Base-by-base conservation (phyloP, 176 grass and related monocot species). In the Urochloa ruziziensis region DNA sequence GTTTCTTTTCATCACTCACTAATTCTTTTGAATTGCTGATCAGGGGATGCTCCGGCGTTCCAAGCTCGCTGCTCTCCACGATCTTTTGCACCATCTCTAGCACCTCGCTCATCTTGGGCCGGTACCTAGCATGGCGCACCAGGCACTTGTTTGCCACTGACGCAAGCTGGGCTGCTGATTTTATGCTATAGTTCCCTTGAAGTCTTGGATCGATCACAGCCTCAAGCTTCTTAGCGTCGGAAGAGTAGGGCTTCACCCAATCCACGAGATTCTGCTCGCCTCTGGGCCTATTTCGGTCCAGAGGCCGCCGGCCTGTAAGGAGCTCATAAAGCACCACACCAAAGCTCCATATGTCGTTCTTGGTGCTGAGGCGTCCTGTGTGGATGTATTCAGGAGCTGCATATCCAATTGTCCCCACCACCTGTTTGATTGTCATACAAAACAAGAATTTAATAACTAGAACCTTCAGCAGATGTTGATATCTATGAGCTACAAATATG, bases 331-430 rank as follows among this genome's bases (percentile, higher is more conserved):
- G 88, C 32, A 98, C 93, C 0, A 98, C 82, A 3, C 96, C 96
- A 5, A 93, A 98, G 77, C 91, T 95, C 91, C 93, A 98, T 53
- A 98, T 93, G 60, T 98, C 96, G 39, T 86, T 95, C 91, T 95
- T 98, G 48, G 86, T 88, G 69, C 91, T 94, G 56, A 98, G 87
- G 10, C 87, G 93, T 14, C 93, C 96, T 13, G 96, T 98, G 16
- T 95, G 93, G 82, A 98, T 91, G 60, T 98, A 98, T 82, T 98
- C 96, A 15, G 96, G 96, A 88, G 96, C 91, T 77, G 93, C 93
- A 49, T 98, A 98, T 62, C 96, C 96, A 62, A 93, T 89, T 67
- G 96, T 98, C 40, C 96, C 96, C 62, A 95, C 87, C 77, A 98
- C 84, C 93, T 98, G 89, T 90, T 73, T 78, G 29, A 59, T 69